Percentiles rank a stretch among this genome's conserved stretches.
These are phyloP conservation scores for Dendrocalamus sinicus DNA, from an alignment of 176 grass and related monocot species.

Conservation along the genomic window DNA sequence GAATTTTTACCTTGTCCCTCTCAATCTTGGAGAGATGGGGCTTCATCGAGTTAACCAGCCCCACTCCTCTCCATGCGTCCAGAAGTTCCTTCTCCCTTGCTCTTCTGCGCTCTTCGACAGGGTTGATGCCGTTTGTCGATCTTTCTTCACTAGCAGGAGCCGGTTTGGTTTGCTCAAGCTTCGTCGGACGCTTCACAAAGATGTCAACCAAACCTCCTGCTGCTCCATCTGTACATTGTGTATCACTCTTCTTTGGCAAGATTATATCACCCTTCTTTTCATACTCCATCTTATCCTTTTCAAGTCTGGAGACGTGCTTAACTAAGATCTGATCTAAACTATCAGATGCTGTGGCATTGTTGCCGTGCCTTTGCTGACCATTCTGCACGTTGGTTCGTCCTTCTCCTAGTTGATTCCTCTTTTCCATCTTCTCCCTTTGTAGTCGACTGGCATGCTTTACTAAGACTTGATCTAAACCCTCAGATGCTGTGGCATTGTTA, in stretches of 20 bases:
- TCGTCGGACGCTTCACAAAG: slow-evolving; percentile 56
- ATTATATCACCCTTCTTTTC: slow-evolving; percentile 26
- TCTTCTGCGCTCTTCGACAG: slow-evolving; percentile 50
- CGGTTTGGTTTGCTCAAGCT: slow-evolving; percentile 64
- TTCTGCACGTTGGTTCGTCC: slow-evolving; percentile 10
- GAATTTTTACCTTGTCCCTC: slow-evolving; percentile 69
- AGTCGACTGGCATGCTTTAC: slow-evolving; percentile 60
- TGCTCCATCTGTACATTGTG: slow-evolving; percentile 13
- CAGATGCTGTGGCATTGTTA: slow-evolving; percentile 12
- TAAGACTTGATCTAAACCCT: slow-evolving; percentile 68
- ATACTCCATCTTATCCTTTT: slow-evolving; percentile 61
- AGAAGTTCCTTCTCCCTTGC: slow-evolving; percentile 76
- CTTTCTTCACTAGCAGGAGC: slow-evolving; percentile 44
- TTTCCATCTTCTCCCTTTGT: slow-evolving; percentile 57
- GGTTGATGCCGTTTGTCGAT: slow-evolving; percentile 42
- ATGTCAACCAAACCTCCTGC: slow-evolving; percentile 55
- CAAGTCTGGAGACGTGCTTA: slow-evolving; percentile 60
- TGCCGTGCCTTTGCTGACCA: slow-evolving; percentile 15
- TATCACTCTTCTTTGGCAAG: slow-evolving; percentile 31
- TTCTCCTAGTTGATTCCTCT: slow-evolving; percentile 8
- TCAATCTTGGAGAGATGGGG: slow-evolving; percentile 84
- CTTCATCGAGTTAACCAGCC: slow-evolving; percentile 71
- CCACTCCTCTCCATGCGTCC: slow-evolving; percentile 75
- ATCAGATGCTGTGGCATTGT: slow-evolving; percentile 5
- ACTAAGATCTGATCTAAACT: slow-evolving; percentile 71